Base-by-base conservation (phyloP, 345 rosid genomes). In the Ceriops tagal region DNA sequence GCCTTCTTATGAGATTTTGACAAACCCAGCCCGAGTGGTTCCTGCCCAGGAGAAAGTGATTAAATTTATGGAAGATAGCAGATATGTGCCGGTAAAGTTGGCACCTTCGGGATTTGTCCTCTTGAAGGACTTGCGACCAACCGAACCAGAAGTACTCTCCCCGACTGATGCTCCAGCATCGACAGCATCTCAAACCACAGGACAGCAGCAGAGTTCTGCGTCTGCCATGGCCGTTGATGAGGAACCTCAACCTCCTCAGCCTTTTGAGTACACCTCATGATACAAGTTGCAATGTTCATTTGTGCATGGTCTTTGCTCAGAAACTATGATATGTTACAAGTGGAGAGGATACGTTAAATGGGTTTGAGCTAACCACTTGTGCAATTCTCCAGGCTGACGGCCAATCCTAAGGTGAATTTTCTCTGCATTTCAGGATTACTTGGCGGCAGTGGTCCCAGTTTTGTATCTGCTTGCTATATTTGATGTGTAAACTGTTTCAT, bases 91-190 rank as follows among this genome's bases (percentile, higher is more conserved):
- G 0, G 90, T 90, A 83, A 96, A 92, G 84, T 75, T 68, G 60
- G 92, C 97, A 26, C 89, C 96, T 59, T 96, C 99, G 3, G 99
- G 99, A n/a, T 96, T 92, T 49, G 97, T 92, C 71, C 99, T 96
- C 59, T 83, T 96, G 63, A 88, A 83, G 73, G 98, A 96, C 78
- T 64, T 89, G 67, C 87, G 75, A 27, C 86, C 96, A 28, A 67
- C 82, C n/a, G 97, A 92, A 75, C 87, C 96, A 0, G 98, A 96
- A 81, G 88, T 88, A 72, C 93, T 96, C 27, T 92, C 96, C 39
- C 93, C 92, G 24, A 96, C 95, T 0, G 99, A 96, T 67, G 79
- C 98, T 28, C 98, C 95, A 32, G 78, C 97, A 49, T 83, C 97
- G 22, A 75, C 89, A 20, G 74, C 83, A 56, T 82, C 97, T 9